Evolutionary conservation across 2,329 filamentous ascomycete species (phyloP), one percentile per base, ranked within the genome.

Genomic region (Cladosporium sp.): DNA sequence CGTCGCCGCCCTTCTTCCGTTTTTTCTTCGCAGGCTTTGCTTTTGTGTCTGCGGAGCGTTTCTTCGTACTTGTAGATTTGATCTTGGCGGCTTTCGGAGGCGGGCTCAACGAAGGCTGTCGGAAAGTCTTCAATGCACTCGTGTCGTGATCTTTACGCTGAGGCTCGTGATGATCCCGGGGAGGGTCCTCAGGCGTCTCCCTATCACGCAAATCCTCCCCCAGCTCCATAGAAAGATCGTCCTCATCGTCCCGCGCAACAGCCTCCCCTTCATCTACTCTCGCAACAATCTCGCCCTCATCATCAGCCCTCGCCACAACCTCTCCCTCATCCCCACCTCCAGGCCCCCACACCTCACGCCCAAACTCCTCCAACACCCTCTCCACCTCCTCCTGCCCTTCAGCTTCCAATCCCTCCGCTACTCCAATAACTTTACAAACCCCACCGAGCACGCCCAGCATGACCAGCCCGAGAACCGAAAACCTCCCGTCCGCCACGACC

Each of bases 1-100:
- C 85, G 64, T 90, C 82, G 5, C 74, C 73, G 35, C 74, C 78
- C 58, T 74, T 79, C 52, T 76, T 78, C 61, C 76, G 78, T 61
- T 79, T 82, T 68, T 79, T 83, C 64, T 76, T 80, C 55, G 70
- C 74, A 53, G 56, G 46, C 58, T 74, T 72, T 53, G 64, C 64
- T 14, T 57, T 54, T 3, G 37, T 22, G 9, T 55, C 54, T 14
- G 51, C 44, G 2, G 50, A 40, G 18, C 48, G 46, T 44, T 44
- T 57, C 38, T 52, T 49, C 28, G 33, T 53, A 16, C n/a, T 40
- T 22, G 37, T 52, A 32, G 31, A 43, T 10, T 42, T 48, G 13
- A 42, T 48, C 14, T 42, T 49, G 14, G 41, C 31, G 16, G 16
- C 16, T 18, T 51, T 53, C 4, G 48, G 7, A n/a, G 32, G 28